Conservation (phyloP, 495 filamentous ascomycete genomes). For the Aspergillus avenaceus region DNA sequence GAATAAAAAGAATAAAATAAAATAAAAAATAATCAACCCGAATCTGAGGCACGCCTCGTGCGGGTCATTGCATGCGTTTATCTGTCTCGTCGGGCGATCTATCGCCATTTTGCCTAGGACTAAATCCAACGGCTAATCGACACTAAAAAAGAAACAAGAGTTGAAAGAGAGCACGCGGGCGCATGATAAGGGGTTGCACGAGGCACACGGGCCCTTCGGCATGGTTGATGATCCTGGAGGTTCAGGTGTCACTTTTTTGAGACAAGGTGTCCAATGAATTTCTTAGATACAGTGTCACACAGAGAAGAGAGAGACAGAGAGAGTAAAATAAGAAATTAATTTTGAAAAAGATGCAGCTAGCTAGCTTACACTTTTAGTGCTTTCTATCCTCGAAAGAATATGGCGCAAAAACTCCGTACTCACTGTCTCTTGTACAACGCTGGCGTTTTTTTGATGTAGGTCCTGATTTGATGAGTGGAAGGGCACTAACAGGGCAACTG, state of each 20-base stretch:
- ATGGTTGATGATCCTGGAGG: not conserved
- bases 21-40: too few relatives aligned
- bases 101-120: not conserved
- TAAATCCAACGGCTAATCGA: constrained; percentile 1
- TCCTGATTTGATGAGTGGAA: not conserved
- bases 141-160: not conserved
- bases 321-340: too few relatives aligned
- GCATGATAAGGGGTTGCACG: not conserved
- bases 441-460: not conserved
- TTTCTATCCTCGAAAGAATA: not conserved
- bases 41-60: not conserved
- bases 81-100: not conserved
- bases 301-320: too few relatives aligned
- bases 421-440: not conserved
- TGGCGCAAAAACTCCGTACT: not conserved
- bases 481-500: constrained; percentile 6
- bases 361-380: not conserved
- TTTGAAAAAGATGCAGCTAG: not conserved
- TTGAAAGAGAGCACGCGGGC: not conserved
- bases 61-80: constrained; percentile 1
- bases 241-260: not conserved
- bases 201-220: not conserved
- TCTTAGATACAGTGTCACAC: too few relatives aligned
- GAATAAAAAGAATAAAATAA: too few relatives aligned
- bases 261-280: not conserved